Percentiles rank a stretch among this genome's conserved stretches.
Conservation (phyloP, 169 alveolate species). For the Cryptosporidium sp. region DNA sequence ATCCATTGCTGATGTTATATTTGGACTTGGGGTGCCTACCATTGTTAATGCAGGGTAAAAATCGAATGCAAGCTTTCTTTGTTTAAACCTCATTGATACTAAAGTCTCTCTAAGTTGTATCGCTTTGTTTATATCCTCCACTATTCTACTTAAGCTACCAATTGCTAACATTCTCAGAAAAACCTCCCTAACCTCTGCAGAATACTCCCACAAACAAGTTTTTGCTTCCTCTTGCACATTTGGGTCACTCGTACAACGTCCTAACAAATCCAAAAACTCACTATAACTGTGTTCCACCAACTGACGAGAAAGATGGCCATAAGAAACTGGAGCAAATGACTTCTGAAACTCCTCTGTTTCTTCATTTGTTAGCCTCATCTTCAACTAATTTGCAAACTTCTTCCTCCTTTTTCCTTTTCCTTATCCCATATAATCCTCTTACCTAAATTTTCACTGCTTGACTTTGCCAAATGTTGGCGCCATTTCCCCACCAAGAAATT, state of each 20-base stretch:
- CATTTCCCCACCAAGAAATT: slow-evolving; percentile 26
- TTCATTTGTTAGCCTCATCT: slow-evolving; percentile 68
- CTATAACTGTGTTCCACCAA: slow-evolving; percentile 53
- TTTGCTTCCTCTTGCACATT: slow-evolving; percentile 74
- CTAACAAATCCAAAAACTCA: slow-evolving; percentile 57
- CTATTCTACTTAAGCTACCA: slow-evolving; percentile 54
- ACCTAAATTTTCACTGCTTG: slow-evolving; percentile 16
- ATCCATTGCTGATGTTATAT: slow-evolving; percentile 40
- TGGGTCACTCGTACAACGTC: slow-evolving; percentile 69
- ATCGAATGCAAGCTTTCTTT: slow-evolving; percentile 54
- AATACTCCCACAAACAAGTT: slow-evolving; percentile 74
- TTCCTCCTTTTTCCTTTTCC: background rate
- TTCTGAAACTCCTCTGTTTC: slow-evolving; percentile 71
- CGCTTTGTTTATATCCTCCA: slow-evolving; percentile 29
- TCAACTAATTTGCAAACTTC: slow-evolving; percentile 7
- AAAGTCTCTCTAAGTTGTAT: slow-evolving; percentile 56
- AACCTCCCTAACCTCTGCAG: slow-evolving; percentile 51
- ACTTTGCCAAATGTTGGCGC: slow-evolving; percentile 8
- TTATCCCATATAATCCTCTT: background rate
- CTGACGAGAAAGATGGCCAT: slow-evolving; percentile 66
- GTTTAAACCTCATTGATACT: slow-evolving; percentile 43
- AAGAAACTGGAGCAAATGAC: slow-evolving; percentile 61
- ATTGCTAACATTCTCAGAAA: slow-evolving; percentile 52
- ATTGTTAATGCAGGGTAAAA: slow-evolving; percentile 56
- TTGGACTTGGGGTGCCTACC: slow-evolving; percentile 59